Evolutionary conservation across 169 alveolate genomes (phyloP).

Genomic region (Amoebophrya sp.): DNA sequence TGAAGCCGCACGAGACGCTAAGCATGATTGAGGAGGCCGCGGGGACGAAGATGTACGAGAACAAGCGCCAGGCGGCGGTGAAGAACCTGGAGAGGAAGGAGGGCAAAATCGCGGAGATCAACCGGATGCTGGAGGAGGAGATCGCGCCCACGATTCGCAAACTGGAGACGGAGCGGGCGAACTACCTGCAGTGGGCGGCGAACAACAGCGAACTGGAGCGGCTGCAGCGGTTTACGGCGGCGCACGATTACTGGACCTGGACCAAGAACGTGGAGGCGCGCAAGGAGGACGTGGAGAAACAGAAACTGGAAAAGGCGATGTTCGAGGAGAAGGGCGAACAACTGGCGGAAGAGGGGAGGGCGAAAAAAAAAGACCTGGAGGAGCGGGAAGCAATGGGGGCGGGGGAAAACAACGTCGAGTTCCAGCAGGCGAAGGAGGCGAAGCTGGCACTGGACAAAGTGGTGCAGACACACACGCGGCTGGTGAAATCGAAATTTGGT

Average conservation of each 20-base stretch:
- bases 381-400: too few species aligned
- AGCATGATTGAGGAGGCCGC: slow-evolving; percentile 95
- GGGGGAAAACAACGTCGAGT: too few species aligned
- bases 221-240: slow-evolving; percentile 24
- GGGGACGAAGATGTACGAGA: slow-evolving; percentile 89
- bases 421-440: too few species aligned
- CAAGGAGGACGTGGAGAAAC: slow-evolving; percentile 16
- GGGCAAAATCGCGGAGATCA: slow-evolving; percentile 38
- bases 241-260: too few species aligned
- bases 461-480: too few species aligned
- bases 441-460: too few species aligned
- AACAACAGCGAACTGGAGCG: slow-evolving; percentile 29
- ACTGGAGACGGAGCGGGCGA: slow-evolving; percentile 39
- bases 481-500: too few species aligned
- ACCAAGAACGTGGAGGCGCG: slow-evolving; percentile 19
- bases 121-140: slow-evolving; percentile 43
- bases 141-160: slow-evolving; percentile 45
- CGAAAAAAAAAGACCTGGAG: slow-evolving; percentile 8
- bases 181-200: slow-evolving; percentile 21
- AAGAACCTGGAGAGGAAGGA: slow-evolving; percentile 28
- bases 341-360: not conserved
- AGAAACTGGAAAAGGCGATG: slow-evolving; percentile 11
- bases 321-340: slow-evolving; percentile 1
- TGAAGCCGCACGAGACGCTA: slow-evolving; percentile 91
- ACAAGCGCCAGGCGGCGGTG: slow-evolving; percentile 63